Conservation (phyloP, 805 yeast genomes). For the Kurtzmaniella cleridarum region DNA sequence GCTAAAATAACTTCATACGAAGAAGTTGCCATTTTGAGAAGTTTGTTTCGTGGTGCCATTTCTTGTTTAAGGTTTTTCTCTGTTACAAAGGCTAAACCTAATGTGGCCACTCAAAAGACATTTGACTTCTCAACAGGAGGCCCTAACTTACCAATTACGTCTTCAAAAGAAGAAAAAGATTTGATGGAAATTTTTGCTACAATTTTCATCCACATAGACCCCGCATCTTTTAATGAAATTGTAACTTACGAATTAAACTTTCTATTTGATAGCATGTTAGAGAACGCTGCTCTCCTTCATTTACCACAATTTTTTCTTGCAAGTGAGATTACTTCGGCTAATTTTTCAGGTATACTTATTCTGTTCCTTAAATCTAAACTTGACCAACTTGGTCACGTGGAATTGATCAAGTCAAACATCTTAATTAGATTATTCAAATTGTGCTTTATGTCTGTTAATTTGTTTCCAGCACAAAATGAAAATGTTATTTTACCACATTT, state of each 20-base stretch:
- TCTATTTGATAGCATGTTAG: constrained; percentile 71
- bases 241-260: constrained; percentile 74
- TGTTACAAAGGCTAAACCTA: constrained; percentile 46
- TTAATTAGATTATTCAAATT: constrained; percentile 82
- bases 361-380: constrained; percentile 70
- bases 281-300: constrained; percentile 81
- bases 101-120: constrained; percentile 21
- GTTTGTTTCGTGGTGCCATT: constrained; percentile 79
- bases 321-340: constrained; percentile 89
- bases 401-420: constrained; percentile 70
- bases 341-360: constrained; percentile 79
- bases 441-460: constrained; percentile 92
- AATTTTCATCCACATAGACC: constrained; percentile 88
- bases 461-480: constrained; percentile 86
- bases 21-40: constrained; percentile 72
- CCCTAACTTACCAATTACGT: constrained; percentile 77
- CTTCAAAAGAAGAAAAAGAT: constrained; percentile 91
- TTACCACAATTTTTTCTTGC: constrained; percentile 93
- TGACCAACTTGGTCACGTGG: constrained; percentile 74
- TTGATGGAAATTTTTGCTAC: constrained; percentile 93
- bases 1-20: constrained; percentile 82
- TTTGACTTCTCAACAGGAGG: constrained; percentile 64
- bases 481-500: constrained; percentile 83
- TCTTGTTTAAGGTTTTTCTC: constrained; percentile 73
- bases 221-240: constrained; percentile 92